A percentile compares a stretch with the other conserved stretches of the same genome.
Evolutionary conservation across 345 rosid genomes (phyloP).

Genomic region (Ailanthus altissimus): DNA sequence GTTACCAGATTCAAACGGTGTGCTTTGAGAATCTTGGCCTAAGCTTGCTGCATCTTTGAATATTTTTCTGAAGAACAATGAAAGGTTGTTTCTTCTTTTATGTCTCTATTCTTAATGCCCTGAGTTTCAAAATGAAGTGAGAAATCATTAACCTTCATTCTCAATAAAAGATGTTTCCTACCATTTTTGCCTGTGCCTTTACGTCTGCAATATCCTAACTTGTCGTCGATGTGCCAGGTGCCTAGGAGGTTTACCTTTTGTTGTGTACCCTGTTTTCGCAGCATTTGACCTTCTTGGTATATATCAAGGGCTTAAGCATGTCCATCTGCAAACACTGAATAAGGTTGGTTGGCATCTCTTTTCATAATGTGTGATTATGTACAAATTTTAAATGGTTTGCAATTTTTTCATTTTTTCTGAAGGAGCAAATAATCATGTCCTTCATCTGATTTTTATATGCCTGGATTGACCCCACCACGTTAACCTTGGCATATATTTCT

Average conservation of each 20-base stretch:
- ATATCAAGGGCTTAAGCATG: slow-evolving; percentile 81
- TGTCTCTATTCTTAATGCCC: neutral
- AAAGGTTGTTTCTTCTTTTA: slow-evolving; percentile 43
- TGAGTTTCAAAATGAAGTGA: neutral
- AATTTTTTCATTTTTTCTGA: neutral
- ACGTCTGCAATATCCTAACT: slow-evolving; percentile 26
- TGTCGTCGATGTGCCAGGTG: slow-evolving; percentile 41
- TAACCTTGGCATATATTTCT: neutral
- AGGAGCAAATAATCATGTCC: neutral
- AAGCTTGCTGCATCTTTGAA: slow-evolving; percentile 61
- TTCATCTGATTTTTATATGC: slow-evolving; percentile 9
- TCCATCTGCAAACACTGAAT: slow-evolving; percentile 80
- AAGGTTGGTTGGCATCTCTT: slow-evolving; percentile 50
- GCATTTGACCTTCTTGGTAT: slow-evolving; percentile 84
- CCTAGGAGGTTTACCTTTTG: slow-evolving; percentile 68
- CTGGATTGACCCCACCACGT: neutral
- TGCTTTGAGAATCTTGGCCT: slow-evolving; percentile 78
- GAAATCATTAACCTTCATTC: neutral
- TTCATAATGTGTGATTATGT: neutral
- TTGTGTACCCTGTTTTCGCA: slow-evolving; percentile 71
- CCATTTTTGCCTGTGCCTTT: slow-evolving; percentile 7
- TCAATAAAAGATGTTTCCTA: slow-evolving; percentile 7
- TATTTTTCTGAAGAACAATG: slow-evolving; percentile 56
- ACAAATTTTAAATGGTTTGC: neutral
- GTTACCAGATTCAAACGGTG: slow-evolving; percentile 66